Percentiles rank a stretch among this genome's conserved stretches.
Evolutionary conservation across 805 yeast species (phyloP).

Genomic region (Kluyveromyces nonfermentans): DNA sequence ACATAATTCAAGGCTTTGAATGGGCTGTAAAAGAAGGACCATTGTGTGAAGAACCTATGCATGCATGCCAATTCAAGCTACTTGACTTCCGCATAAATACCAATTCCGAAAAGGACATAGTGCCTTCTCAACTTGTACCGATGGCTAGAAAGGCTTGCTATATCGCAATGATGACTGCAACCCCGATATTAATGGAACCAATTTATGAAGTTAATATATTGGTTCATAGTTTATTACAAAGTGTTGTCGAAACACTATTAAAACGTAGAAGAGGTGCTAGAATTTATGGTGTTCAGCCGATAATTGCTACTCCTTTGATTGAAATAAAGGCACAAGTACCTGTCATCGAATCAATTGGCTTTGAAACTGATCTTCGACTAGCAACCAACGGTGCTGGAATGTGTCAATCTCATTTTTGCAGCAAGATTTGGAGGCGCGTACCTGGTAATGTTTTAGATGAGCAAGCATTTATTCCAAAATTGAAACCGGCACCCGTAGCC

Average conservation of each 20-base stretch:
- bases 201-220: constrained; percentile 50
- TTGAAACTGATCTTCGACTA: constrained; percentile 76
- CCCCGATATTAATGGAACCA: constrained; percentile 80
- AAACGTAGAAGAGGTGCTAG: constrained; percentile 62
- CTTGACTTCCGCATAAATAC: constrained; percentile 46
- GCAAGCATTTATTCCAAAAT: constrained; percentile 49
- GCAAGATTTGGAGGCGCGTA: constrained; percentile 55
- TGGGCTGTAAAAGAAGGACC: constrained; percentile 89
- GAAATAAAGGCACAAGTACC: constrained; percentile 62
- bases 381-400: constrained; percentile 72
- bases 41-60: constrained; percentile 73
- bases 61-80: constrained; percentile 61
- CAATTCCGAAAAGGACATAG: constrained; percentile 38
- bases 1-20: constrained; percentile 66
- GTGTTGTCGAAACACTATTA: constrained; percentile 42
- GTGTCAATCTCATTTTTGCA: constrained; percentile 53
- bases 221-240: constrained; percentile 41
- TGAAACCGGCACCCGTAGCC: constrained; percentile 62
- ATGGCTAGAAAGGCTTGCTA: constrained; percentile 78
- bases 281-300: constrained; percentile 37
- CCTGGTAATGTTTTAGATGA: constrained; percentile 89
- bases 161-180: constrained; percentile 65
- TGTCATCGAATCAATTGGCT: constrained; percentile 81
- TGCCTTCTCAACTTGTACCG: constrained; percentile 68
- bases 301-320: constrained; percentile 66